phyloP scores from a whole-genome alignment of 345 rosid genomes.

The Lagerstroemia speciosa region DNA sequence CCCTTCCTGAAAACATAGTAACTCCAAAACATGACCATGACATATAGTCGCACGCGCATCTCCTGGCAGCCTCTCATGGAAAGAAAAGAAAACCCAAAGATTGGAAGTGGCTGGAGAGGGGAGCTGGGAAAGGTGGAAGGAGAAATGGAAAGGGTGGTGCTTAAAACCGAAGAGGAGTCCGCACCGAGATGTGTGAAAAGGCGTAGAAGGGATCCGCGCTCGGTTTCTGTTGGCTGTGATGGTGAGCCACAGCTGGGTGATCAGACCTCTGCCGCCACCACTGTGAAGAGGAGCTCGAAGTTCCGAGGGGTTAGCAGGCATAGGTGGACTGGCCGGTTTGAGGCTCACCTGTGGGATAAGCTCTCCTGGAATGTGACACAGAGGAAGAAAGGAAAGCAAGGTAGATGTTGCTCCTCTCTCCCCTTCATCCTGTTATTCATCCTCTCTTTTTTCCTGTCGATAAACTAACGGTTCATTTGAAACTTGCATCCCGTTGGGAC shows the following conservation, averaged over 20 bases:
- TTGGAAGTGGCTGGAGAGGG: background rate
- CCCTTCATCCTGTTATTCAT: background rate
- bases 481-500: constrained; percentile 13
- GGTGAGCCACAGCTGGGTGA: constrained; percentile 18
- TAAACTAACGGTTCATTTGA: background rate
- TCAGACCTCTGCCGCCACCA: constrained; percentile 26
- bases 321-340: constrained; percentile 59
- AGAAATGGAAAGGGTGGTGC: background rate
- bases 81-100: background rate
- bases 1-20: constrained; percentile 9
- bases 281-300: constrained; percentile 63
- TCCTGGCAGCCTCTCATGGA: background rate
- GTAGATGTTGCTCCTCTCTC: constrained; percentile 6
- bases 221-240: background rate
- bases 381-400: constrained; percentile 70
- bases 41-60: constrained; percentile 1
- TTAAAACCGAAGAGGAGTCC: constrained; percentile 3
- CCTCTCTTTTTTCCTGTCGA: background rate
- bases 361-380: constrained; percentile 58
- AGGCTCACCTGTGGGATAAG: constrained; percentile 72
- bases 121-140: background rate
- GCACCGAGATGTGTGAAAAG: constrained; percentile 28
- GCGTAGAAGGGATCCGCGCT: constrained; percentile 32
- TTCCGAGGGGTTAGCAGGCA: constrained; percentile 74
- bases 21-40: constrained; percentile 10